These are phyloP conservation scores for Brassica cretica DNA, from an alignment of 345 rosid species.

Conservation along the genomic window DNA sequence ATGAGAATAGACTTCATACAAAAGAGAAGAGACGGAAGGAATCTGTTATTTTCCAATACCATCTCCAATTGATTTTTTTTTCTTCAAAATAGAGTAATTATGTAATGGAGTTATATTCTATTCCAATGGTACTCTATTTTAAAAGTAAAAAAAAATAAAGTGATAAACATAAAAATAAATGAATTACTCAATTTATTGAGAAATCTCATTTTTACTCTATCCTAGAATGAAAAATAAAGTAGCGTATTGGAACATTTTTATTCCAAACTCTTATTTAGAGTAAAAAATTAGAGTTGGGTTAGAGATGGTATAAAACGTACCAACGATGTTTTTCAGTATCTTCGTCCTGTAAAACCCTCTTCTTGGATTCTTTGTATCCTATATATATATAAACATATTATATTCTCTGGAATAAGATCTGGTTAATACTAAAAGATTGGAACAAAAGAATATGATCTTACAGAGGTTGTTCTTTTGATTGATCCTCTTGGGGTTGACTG, in stretches of 20 bases:
- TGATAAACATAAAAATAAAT: too few species aligned
- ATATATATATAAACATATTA: background rate
- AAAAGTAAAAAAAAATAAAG: background rate
- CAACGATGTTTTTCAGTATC: slow-evolving; percentile 30
- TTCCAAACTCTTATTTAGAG: too few species aligned
- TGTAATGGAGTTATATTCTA: too few species aligned
- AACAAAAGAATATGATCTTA: slow-evolving; percentile 9
- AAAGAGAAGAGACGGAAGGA: background rate
- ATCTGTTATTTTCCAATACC: background rate
- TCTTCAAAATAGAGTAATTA: background rate
- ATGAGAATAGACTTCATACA: background rate
- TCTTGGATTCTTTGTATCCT: slow-evolving; percentile 38
- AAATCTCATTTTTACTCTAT: too few species aligned
- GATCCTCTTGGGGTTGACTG: slow-evolving; percentile 25
- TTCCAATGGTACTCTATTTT: too few species aligned
- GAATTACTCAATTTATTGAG: too few species aligned
- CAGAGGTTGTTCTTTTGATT: slow-evolving; percentile 34
- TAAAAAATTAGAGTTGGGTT: too few species aligned
- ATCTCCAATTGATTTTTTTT: background rate
- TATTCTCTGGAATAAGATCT: background rate
- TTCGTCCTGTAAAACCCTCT: slow-evolving; percentile 30
- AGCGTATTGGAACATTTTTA: too few species aligned
- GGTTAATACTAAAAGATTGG: background rate
- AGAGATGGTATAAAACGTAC: slow-evolving; percentile 14
- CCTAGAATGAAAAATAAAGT: too few species aligned